Conservation (phyloP, 306 rosid species). For the Prunus davidiana region DNA sequence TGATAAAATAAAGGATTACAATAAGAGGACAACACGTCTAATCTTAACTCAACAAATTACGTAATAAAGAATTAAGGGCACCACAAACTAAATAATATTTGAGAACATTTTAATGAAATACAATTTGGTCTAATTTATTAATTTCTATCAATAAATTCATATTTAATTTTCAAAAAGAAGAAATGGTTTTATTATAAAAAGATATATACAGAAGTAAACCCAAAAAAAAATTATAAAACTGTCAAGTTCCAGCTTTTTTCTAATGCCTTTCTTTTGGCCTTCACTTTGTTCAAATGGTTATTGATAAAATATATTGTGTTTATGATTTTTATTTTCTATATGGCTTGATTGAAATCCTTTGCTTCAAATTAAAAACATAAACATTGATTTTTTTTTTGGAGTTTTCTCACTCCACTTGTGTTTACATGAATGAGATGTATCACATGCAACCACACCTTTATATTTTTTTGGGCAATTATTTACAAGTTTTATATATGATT, state of each 20-base stretch:
- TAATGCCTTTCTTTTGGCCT: neutral
- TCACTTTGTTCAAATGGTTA: neutral
- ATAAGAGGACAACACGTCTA: too few relatives aligned
- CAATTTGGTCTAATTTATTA: neutral
- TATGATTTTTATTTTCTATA: neutral
- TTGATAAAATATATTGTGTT: neutral
- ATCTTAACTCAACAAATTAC: accelerated
- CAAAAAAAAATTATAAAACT: too few relatives aligned
- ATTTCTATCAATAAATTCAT: too few relatives aligned
- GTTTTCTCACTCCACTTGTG: constrained; percentile 8
- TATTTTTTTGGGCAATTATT: neutral
- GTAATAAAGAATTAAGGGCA: too few relatives aligned
- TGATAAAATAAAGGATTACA: too few relatives aligned
- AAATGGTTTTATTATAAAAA: too few relatives aligned
- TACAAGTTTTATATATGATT: neutral
- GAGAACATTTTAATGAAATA: too few relatives aligned
- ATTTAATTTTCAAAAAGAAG: too few relatives aligned
- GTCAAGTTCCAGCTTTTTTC: neutral
- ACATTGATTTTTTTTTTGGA: neutral
- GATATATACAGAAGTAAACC: neutral
- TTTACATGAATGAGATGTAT: neutral
- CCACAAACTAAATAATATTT: too few relatives aligned
- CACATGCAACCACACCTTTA: neutral
- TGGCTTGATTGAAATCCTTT: neutral
- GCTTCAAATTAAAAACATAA: neutral